Base-by-base conservation (phyloP, 1,284 basidiomycete genomes). In the Fistulina hepatica region DNA sequence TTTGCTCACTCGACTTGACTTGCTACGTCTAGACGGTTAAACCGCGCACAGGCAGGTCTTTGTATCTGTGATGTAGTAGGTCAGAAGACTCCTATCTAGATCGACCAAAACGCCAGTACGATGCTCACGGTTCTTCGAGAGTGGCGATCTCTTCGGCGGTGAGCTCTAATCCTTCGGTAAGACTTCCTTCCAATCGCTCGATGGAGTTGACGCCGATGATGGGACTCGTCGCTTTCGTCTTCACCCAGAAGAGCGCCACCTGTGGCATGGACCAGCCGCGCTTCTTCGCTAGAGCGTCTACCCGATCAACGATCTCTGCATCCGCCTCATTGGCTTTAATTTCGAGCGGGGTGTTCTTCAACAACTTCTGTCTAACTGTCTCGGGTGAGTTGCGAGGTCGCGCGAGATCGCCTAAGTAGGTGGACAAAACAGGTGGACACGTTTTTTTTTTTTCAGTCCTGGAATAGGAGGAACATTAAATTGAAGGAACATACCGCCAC, bases 251-350 rank as follows among this genome's bases (percentile, higher is more conserved):
- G 15, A 59, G 43, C 2, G 60, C 43, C 21, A 66, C 46, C 40
- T 64, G 60, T 6, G 55, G 52, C 64, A 65, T 66, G 38, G 52
- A 57, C 22, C 51, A 45, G 12, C 51, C 51, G 28, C 50, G 53
- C 43, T 56, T 54, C 42, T 59, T 52, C 1, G 64, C 50, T 3
- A 65, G 24, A 38, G 60, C 56, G 36, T 63, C 54, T 13, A 67
- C 61, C 8, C 63, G 61, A 13, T 37, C 32, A 16, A 51, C 46
- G 24, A 52, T 50, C 12, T 39, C 36, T 6, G 19, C 13, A 15
- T 35, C 34, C 21, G 13, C 41, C 15, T 34, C 41, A n/a, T 33
- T 36, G 15, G 40, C 34, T 10, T 28, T 25, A 15, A 26, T 21
- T 10, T 24, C 36, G 11, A 40, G 37, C 30, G 33, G 17, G 5